A percentile compares a stretch with the other conserved stretches of the same genome.
These are phyloP conservation scores for Sugiyamaella japonica DNA, from an alignment of 1,139 yeast species.

Conservation along the genomic window DNA sequence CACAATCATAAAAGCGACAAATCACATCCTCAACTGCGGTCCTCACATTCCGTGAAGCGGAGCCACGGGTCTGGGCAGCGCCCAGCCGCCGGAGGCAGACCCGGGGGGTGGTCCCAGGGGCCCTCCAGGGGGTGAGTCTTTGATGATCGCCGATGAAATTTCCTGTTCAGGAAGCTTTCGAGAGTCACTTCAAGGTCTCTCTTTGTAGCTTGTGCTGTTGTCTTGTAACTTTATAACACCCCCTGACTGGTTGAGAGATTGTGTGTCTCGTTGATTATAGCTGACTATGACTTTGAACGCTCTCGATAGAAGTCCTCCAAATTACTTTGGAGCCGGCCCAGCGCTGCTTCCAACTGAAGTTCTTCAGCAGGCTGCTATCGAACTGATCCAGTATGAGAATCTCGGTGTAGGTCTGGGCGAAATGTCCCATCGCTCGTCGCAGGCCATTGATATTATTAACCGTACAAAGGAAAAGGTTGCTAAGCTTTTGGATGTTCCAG, in stretches of 20 bases:
- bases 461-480: conserved; percentile 67
- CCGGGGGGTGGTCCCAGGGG: too few relatives aligned
- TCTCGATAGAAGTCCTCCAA: conserved; percentile 45
- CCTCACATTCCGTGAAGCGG: too few relatives aligned
- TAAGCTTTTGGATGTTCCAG: conserved; percentile 72
- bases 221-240: not conserved
- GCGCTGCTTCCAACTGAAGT: conserved; percentile 85
- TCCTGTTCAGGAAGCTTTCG: not conserved
- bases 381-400: conserved; percentile 66
- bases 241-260: too few relatives aligned
- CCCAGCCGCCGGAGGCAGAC: too few relatives aligned
- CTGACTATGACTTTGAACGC: not conserved
- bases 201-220: not conserved
- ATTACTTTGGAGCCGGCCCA: conserved; percentile 97
- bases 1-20: too few relatives aligned
- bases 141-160: not conserved
- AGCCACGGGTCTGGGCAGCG: too few relatives aligned
- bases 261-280: too few relatives aligned
- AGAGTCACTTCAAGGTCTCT: not conserved
- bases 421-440: conserved; percentile 88
- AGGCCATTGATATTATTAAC: conserved; percentile 75
- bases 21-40: too few relatives aligned
- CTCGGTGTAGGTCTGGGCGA: conserved; percentile 89
- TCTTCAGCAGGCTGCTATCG: conserved; percentile 82
- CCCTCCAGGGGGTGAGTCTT: too few relatives aligned